Evolutionary conservation across 2,329 filamentous ascomycete genomes (phyloP).

Genomic region (Ophiostoma novo-ulmi): DNA sequence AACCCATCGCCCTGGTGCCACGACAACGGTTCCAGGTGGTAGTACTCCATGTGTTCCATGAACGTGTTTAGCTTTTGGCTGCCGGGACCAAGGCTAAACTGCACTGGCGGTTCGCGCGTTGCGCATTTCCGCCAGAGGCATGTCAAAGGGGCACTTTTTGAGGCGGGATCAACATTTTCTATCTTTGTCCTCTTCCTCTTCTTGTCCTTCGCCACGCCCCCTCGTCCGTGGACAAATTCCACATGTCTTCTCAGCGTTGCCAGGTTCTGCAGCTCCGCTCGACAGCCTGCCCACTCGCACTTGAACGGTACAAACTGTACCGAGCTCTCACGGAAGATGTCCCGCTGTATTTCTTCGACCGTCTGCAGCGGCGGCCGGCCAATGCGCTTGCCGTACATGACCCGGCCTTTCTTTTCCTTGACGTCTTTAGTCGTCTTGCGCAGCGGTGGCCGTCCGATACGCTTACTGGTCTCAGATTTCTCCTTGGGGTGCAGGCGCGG

Average conservation of each 20-base stretch:
- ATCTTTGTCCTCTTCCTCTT: not conserved
- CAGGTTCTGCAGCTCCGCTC: slow-evolving; percentile 58
- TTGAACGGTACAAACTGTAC: slow-evolving; percentile 46
- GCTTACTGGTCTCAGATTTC: not conserved
- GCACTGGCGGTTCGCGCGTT: slow-evolving; percentile 24
- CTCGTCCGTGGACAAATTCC: slow-evolving; percentile 42
- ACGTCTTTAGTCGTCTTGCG: slow-evolving; percentile 2
- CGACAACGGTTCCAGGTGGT: slow-evolving; percentile 48
- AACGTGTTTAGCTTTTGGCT: slow-evolving; percentile 34
- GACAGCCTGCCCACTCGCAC: slow-evolving; percentile 57
- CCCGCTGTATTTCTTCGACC: slow-evolving; percentile 31
- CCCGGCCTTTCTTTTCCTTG: not conserved
- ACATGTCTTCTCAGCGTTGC: slow-evolving; percentile 55
- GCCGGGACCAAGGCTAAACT: slow-evolving; percentile 25
- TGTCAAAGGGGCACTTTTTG: slow-evolving; percentile 15
- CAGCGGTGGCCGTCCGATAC: not conserved
- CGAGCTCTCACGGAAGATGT: slow-evolving; percentile 38
- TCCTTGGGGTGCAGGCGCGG: slow-evolving; percentile 12
- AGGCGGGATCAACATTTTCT: not conserved
- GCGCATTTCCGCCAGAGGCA: slow-evolving; percentile 43
- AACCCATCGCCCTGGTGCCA: slow-evolving; percentile 60
- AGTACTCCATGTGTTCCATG: slow-evolving; percentile 47
- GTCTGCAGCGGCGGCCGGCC: slow-evolving; percentile 38
- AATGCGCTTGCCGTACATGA: slow-evolving; percentile 17
- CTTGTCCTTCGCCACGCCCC: not conserved